Evolutionary conservation across 768 basidiomycete species (phyloP).

Genomic region (Suillus placidus): DNA sequence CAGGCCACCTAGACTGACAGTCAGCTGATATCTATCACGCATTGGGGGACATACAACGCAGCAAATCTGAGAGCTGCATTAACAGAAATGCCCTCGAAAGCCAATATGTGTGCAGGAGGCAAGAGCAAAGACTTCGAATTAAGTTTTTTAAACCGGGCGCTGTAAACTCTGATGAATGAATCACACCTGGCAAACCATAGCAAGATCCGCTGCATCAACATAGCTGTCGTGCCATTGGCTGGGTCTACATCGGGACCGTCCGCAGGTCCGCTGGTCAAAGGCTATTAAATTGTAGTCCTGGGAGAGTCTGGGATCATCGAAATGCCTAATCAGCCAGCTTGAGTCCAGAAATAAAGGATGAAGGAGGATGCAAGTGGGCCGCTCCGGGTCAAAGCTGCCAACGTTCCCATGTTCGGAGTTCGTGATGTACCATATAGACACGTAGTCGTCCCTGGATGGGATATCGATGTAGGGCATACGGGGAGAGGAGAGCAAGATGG

Average conservation of each 20-base stretch:
- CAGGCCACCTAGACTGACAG: slow-evolving; percentile 58
- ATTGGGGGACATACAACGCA: slow-evolving; percentile 50
- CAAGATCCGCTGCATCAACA: slow-evolving; percentile 80
- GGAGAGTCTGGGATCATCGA: slow-evolving; percentile 65
- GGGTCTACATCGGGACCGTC: slow-evolving; percentile 56
- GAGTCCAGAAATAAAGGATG: slow-evolving; percentile 72
- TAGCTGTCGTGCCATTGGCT: slow-evolving; percentile 68
- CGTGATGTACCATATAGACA: slow-evolving; percentile 72
- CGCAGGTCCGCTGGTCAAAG: slow-evolving; percentile 70
- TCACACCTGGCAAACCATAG: slow-evolving; percentile 61
- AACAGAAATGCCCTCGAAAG: slow-evolving; percentile 61
- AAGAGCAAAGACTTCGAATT: slow-evolving; percentile 55
- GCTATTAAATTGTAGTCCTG: slow-evolving; percentile 69
- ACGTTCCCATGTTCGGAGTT: slow-evolving; percentile 63
- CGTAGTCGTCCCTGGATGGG: slow-evolving; percentile 62
- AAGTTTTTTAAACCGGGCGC: neutral
- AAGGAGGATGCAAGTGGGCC: slow-evolving; percentile 67
- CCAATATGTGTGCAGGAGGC: slow-evolving; percentile 71
- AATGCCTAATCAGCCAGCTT: slow-evolving; percentile 66
- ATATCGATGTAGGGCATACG: slow-evolving; percentile 73
- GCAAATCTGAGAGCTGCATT: slow-evolving; percentile 66
- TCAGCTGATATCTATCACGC: neutral
- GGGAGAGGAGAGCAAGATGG: slow-evolving; percentile 13
- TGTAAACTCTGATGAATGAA: slow-evolving; percentile 13
- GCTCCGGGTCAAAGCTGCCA: slow-evolving; percentile 64